Evolutionary conservation across 2,329 filamentous ascomycete genomes (phyloP), one percentile per base, ranked within the genome.

Genomic region (Lasiodiplodia citricola): DNA sequence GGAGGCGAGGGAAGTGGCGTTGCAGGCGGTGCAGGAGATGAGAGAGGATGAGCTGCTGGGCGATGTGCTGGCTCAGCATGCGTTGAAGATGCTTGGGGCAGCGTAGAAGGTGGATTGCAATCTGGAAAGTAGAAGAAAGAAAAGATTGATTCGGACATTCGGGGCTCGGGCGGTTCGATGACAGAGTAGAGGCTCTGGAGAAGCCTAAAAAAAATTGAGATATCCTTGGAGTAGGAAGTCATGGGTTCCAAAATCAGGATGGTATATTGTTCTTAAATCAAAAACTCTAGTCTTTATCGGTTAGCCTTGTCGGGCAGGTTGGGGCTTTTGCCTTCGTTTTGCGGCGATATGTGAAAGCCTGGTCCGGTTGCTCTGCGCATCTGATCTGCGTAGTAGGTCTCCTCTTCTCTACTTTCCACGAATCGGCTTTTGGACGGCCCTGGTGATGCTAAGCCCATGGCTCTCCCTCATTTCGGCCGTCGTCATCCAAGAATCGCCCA

Each of bases 11-110:
- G 35, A 63, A 47, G 44, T 21, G 21, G 50, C 41, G 25, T 38
- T 57, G 55, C 51, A 21, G 47, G 60, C 47, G 47, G 60, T 52
- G 28, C 23, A 64, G 16, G 63, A 66, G 63, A 66, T 66, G 63
- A 66, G 51, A 51, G 63, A 56, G 38, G 65, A 58, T 8, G 41
- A 51, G 65, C 16, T 67, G 54, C 8, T 67, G 54, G 8, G 35
- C 35, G 65, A 67, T 23, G n/a, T 64, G 11, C 44, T 64, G 23
- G 28, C 44, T 2, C 4, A n/a, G 60, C 31, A 52, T 38, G 60
- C 37, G 18, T 38, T 52, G 60, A 52, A 38, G 31, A 6, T 52
- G 44, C 31, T 64, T 23, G 60, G 47, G 21, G 47, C 28, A n/a
- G 44, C 44, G 60, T 52, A 52, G 47, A 37, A 10, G n/a, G 14